Evolutionary conservation across 805 yeast genomes (phyloP).

Genomic region (Zygoascus biomembranicola): DNA sequence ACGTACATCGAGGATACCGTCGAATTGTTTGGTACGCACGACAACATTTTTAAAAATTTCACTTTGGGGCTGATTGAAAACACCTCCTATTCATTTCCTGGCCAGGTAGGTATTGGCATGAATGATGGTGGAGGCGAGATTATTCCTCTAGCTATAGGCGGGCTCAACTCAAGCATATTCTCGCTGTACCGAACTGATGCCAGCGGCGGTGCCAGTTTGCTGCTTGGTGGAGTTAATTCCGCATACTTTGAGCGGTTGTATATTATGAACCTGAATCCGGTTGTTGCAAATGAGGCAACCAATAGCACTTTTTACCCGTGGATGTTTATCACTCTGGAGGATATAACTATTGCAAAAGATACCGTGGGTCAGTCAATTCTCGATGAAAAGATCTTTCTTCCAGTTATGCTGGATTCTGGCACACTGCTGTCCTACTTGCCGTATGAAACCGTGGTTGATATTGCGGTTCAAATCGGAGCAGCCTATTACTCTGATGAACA

Average conservation of each 20-base stretch:
- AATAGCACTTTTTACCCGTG: not conserved
- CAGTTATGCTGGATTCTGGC: slow-evolving; percentile 18
- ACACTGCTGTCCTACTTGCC: slow-evolving; percentile 18
- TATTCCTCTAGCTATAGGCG: not conserved
- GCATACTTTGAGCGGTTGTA: slow-evolving; percentile 13
- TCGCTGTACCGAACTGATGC: slow-evolving; percentile 7
- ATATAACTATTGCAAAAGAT: slow-evolving; percentile 7
- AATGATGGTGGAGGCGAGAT: not conserved
- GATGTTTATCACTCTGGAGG: slow-evolving; percentile 10
- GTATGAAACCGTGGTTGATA: slow-evolving; percentile 13
- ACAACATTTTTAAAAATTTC: not conserved
- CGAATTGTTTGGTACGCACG: not conserved
- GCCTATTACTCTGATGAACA: slow-evolving; percentile 10
- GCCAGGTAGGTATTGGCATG: slow-evolving; percentile 11
- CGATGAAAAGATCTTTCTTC: slow-evolving; percentile 1
- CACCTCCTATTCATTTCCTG: slow-evolving; percentile 4
- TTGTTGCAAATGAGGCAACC: not conserved
- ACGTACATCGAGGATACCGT: slow-evolving; percentile 9
- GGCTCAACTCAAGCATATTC: slow-evolving; percentile 3
- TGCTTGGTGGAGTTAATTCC: slow-evolving; percentile 21
- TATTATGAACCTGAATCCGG: slow-evolving; percentile 11
- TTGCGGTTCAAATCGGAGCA: slow-evolving; percentile 21
- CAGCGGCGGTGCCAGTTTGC: slow-evolving; percentile 10
- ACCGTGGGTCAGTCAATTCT: not conserved
- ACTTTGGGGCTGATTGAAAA: slow-evolving; percentile 8